Conservation (phyloP, 768 basidiomycete species). For the Cytidiella melzeri region DNA sequence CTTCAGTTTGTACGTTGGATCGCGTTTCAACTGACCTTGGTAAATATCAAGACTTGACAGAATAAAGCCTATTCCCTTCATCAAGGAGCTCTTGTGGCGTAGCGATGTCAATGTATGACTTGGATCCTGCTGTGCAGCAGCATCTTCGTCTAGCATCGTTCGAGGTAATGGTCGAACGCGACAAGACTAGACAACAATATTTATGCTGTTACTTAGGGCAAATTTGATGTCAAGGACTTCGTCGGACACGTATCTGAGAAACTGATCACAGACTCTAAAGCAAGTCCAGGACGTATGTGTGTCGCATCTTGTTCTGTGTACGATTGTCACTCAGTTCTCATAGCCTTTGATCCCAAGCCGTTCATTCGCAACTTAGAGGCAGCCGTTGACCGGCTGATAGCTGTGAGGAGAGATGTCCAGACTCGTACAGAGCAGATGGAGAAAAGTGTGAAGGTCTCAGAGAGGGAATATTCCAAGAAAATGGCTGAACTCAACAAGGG, state of each 20-base stretch:
- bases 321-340: background rate
- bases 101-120: conserved; percentile 4
- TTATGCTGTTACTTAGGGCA: conserved; percentile 64
- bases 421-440: conserved; percentile 88
- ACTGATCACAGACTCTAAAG: conserved; percentile 80
- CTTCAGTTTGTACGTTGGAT: no score
- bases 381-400: conserved; percentile 83
- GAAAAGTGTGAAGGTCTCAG: conserved; percentile 80
- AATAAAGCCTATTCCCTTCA: no score
- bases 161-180: conserved; percentile 24
- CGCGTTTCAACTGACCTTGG: no score
- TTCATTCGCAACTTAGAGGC: conserved; percentile 91
- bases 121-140: conserved; percentile 45
- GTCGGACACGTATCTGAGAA: conserved; percentile 82
- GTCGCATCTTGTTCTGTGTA: conserved; percentile 11
- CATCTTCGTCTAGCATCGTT: conserved; percentile 35
- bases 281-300: conserved; percentile 70
- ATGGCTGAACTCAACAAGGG: conserved; percentile 90
- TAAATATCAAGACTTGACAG: no score
- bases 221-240: conserved; percentile 91
- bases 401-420: conserved; percentile 86
- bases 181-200: no score
- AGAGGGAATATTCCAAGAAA: conserved; percentile 91
- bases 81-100: no score
- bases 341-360: conserved; percentile 92